These are phyloP conservation scores for Boletus sensibilis DNA, from an alignment of 768 basidiomycete genomes.

Conservation along the genomic window DNA sequence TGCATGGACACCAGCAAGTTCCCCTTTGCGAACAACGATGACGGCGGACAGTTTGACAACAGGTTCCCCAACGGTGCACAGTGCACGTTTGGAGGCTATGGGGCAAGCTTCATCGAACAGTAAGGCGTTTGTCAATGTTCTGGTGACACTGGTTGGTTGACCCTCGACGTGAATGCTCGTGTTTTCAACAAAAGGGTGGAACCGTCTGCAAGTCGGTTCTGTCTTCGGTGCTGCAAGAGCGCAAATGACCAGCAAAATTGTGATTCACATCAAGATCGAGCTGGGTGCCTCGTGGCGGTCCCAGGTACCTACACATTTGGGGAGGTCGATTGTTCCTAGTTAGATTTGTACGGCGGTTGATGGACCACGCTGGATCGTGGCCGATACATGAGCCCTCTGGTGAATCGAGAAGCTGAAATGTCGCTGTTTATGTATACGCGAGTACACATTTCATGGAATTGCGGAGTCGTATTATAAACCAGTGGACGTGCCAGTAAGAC, in stretches of 20 bases:
- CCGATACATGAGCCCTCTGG: background rate
- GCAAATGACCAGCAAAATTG: constrained; percentile 46
- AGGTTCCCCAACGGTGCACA: constrained; percentile 54
- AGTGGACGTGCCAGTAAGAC: background rate
- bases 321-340: constrained; percentile 35
- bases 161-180: background rate
- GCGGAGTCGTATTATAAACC: background rate
- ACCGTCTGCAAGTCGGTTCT: constrained; percentile 46
- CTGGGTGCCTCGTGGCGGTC: constrained; percentile 42
- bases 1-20: constrained; percentile 33
- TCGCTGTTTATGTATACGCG: background rate
- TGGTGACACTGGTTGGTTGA: background rate
- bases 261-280: constrained; percentile 49
- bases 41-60: constrained; percentile 50
- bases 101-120: constrained; percentile 53
- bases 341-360: constrained; percentile 9
- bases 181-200: constrained; percentile 39
- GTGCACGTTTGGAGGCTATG: constrained; percentile 50
- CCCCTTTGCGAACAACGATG: constrained; percentile 37
- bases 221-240: constrained; percentile 45
- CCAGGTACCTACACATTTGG: constrained; percentile 49
- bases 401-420: background rate
- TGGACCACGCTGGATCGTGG: constrained; percentile 17
- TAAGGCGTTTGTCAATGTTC: constrained; percentile 22
- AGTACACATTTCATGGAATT: background rate